phyloP scores from a whole-genome alignment of 129 eudicot genomes.

The Erigeron canadensis region DNA sequence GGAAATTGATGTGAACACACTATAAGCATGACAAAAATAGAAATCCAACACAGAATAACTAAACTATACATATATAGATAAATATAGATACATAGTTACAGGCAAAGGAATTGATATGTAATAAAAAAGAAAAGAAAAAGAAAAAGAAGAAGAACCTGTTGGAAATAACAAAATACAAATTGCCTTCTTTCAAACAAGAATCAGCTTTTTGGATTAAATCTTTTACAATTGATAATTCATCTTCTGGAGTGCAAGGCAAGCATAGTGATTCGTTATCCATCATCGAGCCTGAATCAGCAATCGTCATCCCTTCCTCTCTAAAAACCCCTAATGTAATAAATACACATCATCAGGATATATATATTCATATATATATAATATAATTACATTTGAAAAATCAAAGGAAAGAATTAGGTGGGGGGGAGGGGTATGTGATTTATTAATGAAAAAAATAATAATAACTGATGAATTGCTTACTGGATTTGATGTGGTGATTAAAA shows the following conservation, averaged over 20 bases:
- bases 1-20: no score
- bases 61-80: background rate
- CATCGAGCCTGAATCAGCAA: conserved; percentile 61
- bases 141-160: conserved; percentile 39
- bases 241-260: conserved; percentile 78
- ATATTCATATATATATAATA: no score
- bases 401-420: no score
- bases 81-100: background rate
- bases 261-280: conserved; percentile 70
- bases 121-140: background rate
- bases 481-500: no score
- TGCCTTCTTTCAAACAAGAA: conserved; percentile 53
- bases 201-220: conserved; percentile 55
- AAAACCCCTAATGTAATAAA: no score
- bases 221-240: conserved; percentile 55
- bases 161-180: conserved; percentile 60
- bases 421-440: no score
- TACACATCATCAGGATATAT: no score
- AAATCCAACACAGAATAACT: no score
- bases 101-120: background rate
- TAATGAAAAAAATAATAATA: no score
- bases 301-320: conserved; percentile 62
- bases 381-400: no score
- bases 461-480: no score
- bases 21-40: no score